A percentile compares a stretch with the other conserved stretches of the same genome.
Conservation (phyloP, 192 early-diverging fungal species). For the Entomortierella beljakovae region DNA sequence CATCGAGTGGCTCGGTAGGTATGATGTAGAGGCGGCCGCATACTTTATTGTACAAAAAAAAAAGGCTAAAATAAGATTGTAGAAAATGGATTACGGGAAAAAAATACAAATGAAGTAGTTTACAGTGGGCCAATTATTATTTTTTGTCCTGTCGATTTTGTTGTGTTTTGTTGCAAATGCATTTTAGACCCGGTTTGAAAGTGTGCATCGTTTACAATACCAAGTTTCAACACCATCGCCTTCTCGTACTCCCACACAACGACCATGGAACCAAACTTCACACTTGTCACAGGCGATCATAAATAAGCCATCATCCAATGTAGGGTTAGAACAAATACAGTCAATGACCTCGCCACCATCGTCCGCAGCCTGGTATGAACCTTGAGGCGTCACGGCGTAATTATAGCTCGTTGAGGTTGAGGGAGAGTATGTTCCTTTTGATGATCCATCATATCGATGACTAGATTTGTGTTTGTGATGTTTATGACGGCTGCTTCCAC, state of each 20-base stretch:
- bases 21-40: no score
- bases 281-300: constrained; percentile 75
- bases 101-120: no score
- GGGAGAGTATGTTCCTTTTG: constrained; percentile 7
- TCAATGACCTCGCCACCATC: constrained; percentile 56
- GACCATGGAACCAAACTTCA: constrained; percentile 73
- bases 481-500: constrained; percentile 35
- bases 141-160: no score
- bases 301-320: constrained; percentile 68
- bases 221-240: constrained; percentile 57
- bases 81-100: no score
- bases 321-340: constrained; percentile 69
- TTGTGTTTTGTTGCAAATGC: no score
- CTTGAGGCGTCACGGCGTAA: neutral
- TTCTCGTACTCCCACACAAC: constrained; percentile 62
- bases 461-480: constrained; percentile 38
- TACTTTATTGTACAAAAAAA: no score
- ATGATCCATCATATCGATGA: constrained; percentile 20
- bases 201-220: constrained; percentile 62
- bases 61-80: no score
- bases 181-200: neutral
- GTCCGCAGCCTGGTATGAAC: constrained; percentile 2
- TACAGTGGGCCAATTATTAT: no score
- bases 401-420: neutral
- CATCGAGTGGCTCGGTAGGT: no score